A percentile compares a stretch with the other conserved stretches of the same genome.
These are phyloP conservation scores for Magnusiomyces suaveolens DNA, from an alignment of 1,139 yeast genomes.

Conservation along the genomic window DNA sequence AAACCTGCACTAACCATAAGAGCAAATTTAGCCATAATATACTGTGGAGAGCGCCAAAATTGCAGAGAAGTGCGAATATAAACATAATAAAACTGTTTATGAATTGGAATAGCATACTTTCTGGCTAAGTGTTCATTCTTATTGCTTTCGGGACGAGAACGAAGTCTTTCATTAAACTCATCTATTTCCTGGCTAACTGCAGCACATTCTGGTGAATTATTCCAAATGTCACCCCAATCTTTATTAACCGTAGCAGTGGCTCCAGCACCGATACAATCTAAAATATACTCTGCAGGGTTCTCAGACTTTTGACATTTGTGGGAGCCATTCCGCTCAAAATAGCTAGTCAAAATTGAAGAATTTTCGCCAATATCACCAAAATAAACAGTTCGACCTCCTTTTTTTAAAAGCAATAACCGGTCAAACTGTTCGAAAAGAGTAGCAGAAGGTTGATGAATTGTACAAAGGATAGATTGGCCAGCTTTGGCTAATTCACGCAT, in stretches of 20 bases:
- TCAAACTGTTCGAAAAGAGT: slow-evolving; percentile 64
- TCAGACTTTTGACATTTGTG: slow-evolving; percentile 50
- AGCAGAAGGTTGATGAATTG: slow-evolving; percentile 75
- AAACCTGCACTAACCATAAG: slow-evolving; percentile 43
- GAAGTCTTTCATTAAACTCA: slow-evolving; percentile 35
- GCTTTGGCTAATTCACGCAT: slow-evolving; percentile 61
- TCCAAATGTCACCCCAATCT: slow-evolving; percentile 58
- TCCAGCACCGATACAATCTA: slow-evolving; percentile 66
- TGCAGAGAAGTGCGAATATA: slow-evolving; percentile 29
- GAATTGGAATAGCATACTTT: slow-evolving; percentile 26
- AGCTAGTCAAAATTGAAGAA: slow-evolving; percentile 47
- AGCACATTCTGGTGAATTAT: slow-evolving; percentile 42
- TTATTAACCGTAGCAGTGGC: slow-evolving; percentile 56
- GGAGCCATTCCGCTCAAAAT: slow-evolving; percentile 64
- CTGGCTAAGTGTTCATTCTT: slow-evolving; percentile 14
- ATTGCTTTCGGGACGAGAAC: slow-evolving; percentile 25
- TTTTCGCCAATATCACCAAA: slow-evolving; percentile 66
- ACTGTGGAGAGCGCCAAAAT: slow-evolving; percentile 35
- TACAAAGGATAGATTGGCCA: slow-evolving; percentile 73
- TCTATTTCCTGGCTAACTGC: slow-evolving; percentile 29
- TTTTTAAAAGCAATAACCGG: slow-evolving; percentile 54
- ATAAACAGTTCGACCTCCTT: slow-evolving; percentile 68
- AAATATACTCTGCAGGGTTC: slow-evolving; percentile 74
- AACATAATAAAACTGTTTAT: slow-evolving; percentile 33
- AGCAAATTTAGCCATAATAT: slow-evolving; percentile 33